A percentile compares a stretch with the other conserved stretches of the same genome.
Evolutionary conservation across 1,139 yeast genomes (phyloP).

Genomic region (Blastobotrys persicus): DNA sequence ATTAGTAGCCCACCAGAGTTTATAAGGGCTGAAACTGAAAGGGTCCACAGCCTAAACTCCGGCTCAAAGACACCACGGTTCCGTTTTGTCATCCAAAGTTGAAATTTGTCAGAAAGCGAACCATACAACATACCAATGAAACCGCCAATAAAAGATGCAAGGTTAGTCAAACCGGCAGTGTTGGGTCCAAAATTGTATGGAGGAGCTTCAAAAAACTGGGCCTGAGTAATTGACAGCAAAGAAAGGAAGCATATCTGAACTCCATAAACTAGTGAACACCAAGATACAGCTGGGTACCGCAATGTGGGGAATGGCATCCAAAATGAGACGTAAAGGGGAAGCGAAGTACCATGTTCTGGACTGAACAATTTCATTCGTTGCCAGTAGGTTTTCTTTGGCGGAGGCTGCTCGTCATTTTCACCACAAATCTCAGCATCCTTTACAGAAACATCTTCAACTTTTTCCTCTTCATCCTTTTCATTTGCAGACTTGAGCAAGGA

Average conservation of each 20-base stretch:
- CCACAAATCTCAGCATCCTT: neutral
- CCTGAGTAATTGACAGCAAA: slow-evolving; percentile 48
- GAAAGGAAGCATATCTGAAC: slow-evolving; percentile 53
- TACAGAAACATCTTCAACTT: neutral
- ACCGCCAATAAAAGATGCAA: slow-evolving; percentile 72
- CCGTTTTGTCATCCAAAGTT: slow-evolving; percentile 62
- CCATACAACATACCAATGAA: slow-evolving; percentile 69
- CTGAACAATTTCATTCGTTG: slow-evolving; percentile 13
- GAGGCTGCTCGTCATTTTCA: slow-evolving; percentile 2
- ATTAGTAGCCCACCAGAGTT: slow-evolving; percentile 67
- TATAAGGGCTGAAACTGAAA: slow-evolving; percentile 56
- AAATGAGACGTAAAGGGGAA: slow-evolving; percentile 15
- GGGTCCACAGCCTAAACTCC: slow-evolving; percentile 66
- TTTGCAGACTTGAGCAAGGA: slow-evolving; percentile 25
- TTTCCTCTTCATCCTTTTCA: too few relatives aligned
- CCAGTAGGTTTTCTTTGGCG: slow-evolving; percentile 12
- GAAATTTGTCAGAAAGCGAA: slow-evolving; percentile 60
- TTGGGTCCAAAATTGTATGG: slow-evolving; percentile 65
- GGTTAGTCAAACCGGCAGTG: slow-evolving; percentile 72
- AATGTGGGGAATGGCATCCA: slow-evolving; percentile 38
- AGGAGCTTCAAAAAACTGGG: slow-evolving; percentile 40
- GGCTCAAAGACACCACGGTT: slow-evolving; percentile 69
- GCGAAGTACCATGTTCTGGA: slow-evolving; percentile 10
- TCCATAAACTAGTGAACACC: slow-evolving; percentile 52
- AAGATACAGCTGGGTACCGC: slow-evolving; percentile 47